Base-by-base conservation (phyloP, 768 basidiomycete species). In the Cantharellus cinnabarinus region DNA sequence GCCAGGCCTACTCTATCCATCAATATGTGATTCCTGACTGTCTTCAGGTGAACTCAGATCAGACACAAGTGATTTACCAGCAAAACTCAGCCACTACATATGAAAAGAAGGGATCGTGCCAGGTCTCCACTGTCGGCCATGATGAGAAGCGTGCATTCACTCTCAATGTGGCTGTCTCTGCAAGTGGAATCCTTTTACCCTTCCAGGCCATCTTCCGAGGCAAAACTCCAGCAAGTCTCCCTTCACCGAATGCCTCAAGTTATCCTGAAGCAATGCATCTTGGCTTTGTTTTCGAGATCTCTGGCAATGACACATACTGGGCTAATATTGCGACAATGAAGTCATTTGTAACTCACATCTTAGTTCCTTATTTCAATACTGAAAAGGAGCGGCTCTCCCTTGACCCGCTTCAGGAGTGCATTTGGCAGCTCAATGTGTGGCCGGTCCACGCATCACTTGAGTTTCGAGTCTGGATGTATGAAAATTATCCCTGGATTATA, bases 111-210 rank as follows among this genome's bases (percentile, higher is more conserved):
- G 70, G 72, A 0, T 61, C 65, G 0, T 70, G 70, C 58, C 75
- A 76, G 57, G 71, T 75, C 2, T 52, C 64, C 0, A 59, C 66
- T 2, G 52, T 68, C 2, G 73, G 75, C 0, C 41, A n/a, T 58
- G 73, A 74, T 1, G 73, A 75, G 60, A 76, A 76, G 62, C 65
- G 68, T 0, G 74, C 75, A n/a, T 70, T 74, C 56, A 75, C 73
- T 0, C 37, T 75, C 0, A 48, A 73, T 7, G 67, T 70, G 4
- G 67, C 67, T 0, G 60, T 73, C 7, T 67, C 72, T 0, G 62
- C 50, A 4, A 60, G 63, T 51, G 72, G 75, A 0, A 53, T 56
- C 0, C 41, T 70, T 5, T 65, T 75, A 2, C 73, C 71, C 4
- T 66, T 73, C 41, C 74, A 75, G 59, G 66, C 68, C 0, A 68